Conservation (phyloP, 106 monocot genomes). For the Platanthera guangdongensis region DNA sequence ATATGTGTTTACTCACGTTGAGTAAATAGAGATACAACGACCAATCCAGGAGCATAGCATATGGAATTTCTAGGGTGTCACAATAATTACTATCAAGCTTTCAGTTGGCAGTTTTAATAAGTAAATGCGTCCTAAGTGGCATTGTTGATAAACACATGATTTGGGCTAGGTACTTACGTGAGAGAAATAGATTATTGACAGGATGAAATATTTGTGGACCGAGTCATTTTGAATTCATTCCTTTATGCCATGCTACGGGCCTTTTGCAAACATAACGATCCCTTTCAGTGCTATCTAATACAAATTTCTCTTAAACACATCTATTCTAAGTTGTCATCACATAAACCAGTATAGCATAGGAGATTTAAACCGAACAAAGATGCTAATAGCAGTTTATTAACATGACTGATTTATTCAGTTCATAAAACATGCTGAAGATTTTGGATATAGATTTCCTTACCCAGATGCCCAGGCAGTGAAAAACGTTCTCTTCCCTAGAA, state of each 20-base stretch:
- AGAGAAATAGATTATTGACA: not conserved
- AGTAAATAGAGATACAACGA: no score
- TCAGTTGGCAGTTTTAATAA: not conserved
- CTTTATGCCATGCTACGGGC: no score
- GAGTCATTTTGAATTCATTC: no score
- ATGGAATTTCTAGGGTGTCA: not conserved
- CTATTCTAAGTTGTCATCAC: not conserved
- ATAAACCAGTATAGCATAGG: not conserved
- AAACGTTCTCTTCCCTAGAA: conserved; percentile 85
- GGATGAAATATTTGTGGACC: not conserved
- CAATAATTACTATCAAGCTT: not conserved
- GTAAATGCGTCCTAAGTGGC: not conserved
- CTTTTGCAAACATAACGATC: no score
- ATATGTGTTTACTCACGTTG: no score
- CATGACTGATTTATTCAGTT: not conserved
- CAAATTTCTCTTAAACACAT: not conserved
- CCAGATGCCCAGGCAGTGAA: conserved; percentile 70
- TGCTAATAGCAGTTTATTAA: not conserved
- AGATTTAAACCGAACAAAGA: not conserved
- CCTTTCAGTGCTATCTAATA: not conserved
- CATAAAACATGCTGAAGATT: not conserved
- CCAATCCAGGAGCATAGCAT: no score
- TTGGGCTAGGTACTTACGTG: not conserved
- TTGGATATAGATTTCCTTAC: conserved; percentile 31
- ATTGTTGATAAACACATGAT: not conserved